Evolutionary conservation across 306 rosid genomes (phyloP), one percentile per base, ranked within the genome.

Genomic region (Glycine latifolia): DNA sequence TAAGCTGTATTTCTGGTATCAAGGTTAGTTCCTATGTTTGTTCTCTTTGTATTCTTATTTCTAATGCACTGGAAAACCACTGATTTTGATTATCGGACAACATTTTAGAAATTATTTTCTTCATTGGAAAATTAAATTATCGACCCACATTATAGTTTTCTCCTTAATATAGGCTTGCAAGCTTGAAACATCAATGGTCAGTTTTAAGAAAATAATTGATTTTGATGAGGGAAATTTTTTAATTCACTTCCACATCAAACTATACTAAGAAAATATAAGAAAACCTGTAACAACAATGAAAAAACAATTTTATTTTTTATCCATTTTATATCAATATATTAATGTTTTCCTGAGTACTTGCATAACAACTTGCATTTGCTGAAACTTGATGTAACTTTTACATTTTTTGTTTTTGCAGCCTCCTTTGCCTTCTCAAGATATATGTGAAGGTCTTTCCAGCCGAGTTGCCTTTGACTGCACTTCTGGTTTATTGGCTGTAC

Each of bases 1-100:
- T 86, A 79, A 95, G 86, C 90, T 89, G 97, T 69, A 91, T 95
- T 84, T 95, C 97, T 16, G 98, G 99, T 80, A 95, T 95, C 83
- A 95, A 95, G 99, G 99, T 89, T 79, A 81, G 93, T 82, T 84
- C 75, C 73, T 35, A 33, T 74, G 4, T 49, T 61, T 69, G 17
- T 9, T 67, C 83, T 53, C 67, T 79, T 39, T 52, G 37, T 58
- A 37, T 63, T 41, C 56, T 71, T 59, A 74, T 67, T 71, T 80
- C 50, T 10, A 71, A 63, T 79, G 49, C 33, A 56, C 61, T 83
- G 85, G 33, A 69, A 68, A 69, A 52, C 15, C 33, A 8, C 26
- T 73, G 58, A 41, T 65, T 43, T 37, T 20, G 16, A 53, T 86
- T 67, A 68, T 76, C 26, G 41, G 44, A 15, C 37, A 16, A 31